phyloP scores from a whole-genome alignment of 1,139 yeast genomes.

The Pichia sp. region DNA sequence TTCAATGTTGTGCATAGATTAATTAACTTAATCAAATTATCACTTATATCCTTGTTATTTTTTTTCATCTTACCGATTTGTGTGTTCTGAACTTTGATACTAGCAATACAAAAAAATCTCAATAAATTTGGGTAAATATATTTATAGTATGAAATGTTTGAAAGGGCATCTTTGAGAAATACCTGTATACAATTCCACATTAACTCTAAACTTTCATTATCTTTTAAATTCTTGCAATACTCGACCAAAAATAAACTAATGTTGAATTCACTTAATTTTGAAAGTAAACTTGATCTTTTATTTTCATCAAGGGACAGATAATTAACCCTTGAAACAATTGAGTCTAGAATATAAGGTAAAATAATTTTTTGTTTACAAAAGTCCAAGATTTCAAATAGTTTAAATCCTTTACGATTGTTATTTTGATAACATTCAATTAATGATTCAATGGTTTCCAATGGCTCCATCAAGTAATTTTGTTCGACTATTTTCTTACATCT shows the following conservation, averaged over 20 bases:
- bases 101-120: conserved; percentile 43
- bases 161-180: conserved; percentile 54
- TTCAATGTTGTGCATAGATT: conserved; percentile 34
- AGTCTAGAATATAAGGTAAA: conserved; percentile 57
- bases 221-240: conserved; percentile 54
- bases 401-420: conserved; percentile 22
- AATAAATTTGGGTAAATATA: conserved; percentile 47
- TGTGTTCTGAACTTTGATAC: conserved; percentile 49
- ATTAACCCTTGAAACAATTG: conserved; percentile 43
- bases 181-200: conserved; percentile 53
- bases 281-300: conserved; percentile 39
- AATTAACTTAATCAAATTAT: conserved; percentile 51
- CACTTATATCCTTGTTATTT: conserved; percentile 60
- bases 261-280: conserved; percentile 36
- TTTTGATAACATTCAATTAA: conserved; percentile 38
- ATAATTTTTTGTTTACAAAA: conserved; percentile 78
- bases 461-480: conserved; percentile 60
- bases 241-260: conserved; percentile 47
- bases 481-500: conserved; percentile 65
- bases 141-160: conserved; percentile 44
- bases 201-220: conserved; percentile 70
- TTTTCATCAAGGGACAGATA: conserved; percentile 29
- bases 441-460: conserved; percentile 66
- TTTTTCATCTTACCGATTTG: conserved; percentile 58
- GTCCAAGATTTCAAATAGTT: conserved; percentile 69